Evolutionary conservation across 257 asterid species (phyloP).

Genomic region (Solanum sejunctum): DNA sequence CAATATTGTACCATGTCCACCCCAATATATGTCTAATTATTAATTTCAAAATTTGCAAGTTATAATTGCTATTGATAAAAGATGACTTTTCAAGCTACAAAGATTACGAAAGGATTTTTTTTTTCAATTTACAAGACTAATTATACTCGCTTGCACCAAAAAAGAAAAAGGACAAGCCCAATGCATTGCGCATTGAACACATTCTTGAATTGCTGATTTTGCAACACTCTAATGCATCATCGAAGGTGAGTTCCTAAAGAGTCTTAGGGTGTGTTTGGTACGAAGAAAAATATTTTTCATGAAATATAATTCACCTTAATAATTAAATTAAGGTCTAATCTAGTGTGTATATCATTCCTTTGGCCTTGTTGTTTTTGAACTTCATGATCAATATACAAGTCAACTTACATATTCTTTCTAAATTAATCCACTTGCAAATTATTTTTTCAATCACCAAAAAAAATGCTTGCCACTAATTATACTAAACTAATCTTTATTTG

Average conservation of each 20-base stretch:
- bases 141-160: background rate
- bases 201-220: background rate
- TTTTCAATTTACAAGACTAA: background rate
- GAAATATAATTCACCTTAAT: background rate
- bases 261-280: background rate
- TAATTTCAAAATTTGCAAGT: background rate
- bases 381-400: background rate
- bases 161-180: background rate
- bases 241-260: background rate
- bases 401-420: background rate
- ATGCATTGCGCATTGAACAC: background rate
- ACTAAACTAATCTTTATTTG: background rate
- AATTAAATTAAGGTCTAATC: background rate
- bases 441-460: background rate
- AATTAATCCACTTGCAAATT: background rate
- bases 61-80: background rate
- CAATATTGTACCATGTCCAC: no score
- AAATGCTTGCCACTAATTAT: background rate
- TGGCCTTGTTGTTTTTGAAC: background rate
- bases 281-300: background rate
- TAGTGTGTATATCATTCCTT: background rate
- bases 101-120: background rate
- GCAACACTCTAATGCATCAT: background rate
- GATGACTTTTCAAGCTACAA: background rate
- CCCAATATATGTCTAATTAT: background rate